Evolutionary conservation across 2,329 filamentous ascomycete genomes (phyloP).

Genomic region (Purpureocillium takamizusanense): DNA sequence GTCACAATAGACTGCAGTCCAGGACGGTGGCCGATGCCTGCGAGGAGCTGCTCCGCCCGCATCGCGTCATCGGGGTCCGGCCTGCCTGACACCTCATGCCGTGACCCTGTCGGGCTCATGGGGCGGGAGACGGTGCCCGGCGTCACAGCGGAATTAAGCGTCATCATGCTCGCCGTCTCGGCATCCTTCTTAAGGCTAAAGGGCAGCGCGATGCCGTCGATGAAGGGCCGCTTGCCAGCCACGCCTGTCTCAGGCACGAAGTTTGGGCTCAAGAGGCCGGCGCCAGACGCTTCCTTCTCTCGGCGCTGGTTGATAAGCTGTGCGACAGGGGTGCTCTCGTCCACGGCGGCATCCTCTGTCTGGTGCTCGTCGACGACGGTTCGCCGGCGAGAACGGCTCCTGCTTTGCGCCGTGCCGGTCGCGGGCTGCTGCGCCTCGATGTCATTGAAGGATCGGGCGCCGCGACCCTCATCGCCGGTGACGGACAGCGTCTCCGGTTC

Average conservation of each 20-base stretch:
- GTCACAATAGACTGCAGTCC: constrained; percentile 46
- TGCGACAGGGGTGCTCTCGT: constrained; percentile 33
- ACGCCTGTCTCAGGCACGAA: constrained; percentile 38
- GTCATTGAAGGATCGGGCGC: constrained; percentile 31
- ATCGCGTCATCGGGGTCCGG: constrained; percentile 2
- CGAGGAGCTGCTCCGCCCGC: constrained; percentile 6
- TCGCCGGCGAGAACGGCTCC: constrained; percentile 33
- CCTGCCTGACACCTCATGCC: constrained; percentile 1
- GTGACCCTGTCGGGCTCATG: constrained; percentile 17
- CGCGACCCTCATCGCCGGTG: constrained; percentile 30
- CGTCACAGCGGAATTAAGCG: constrained; percentile 39
- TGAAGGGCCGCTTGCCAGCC: constrained; percentile 54
- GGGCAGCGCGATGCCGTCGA: constrained; percentile 62
- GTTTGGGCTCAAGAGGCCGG: constrained; percentile 33
- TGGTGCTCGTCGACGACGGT: constrained; percentile 44
- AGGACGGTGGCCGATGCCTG: constrained; percentile 20
- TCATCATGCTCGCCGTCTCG: constrained; percentile 62
- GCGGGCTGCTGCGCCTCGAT: constrained; percentile 26
- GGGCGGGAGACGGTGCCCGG: constrained; percentile 20
- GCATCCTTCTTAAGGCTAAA: constrained; percentile 59
- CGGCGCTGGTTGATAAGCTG: constrained; percentile 33
- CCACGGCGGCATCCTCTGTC: constrained; percentile 21
- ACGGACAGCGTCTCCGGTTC: constrained; percentile 20
- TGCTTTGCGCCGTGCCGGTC: constrained; percentile 12
- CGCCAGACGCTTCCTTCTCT: constrained; percentile 25